These are phyloP conservation scores for Inonotus hispidus DNA, from an alignment of 1,284 basidiomycete species.

Conservation along the genomic window DNA sequence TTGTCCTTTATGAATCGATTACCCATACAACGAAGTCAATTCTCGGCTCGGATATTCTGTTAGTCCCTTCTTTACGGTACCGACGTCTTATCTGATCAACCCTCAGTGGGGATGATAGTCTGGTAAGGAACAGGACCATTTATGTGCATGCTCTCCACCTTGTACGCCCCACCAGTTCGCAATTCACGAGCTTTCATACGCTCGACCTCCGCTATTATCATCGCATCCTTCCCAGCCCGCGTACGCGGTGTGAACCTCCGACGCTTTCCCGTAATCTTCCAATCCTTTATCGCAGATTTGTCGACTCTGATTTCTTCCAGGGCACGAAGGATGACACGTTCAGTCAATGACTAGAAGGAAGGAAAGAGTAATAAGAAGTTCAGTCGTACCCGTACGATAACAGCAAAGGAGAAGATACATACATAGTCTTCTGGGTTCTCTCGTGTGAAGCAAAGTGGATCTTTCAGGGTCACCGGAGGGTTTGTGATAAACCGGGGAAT, in stretches of 20 bases:
- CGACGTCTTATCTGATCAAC: background rate
- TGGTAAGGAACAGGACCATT: slow-evolving; percentile 29
- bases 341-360: slow-evolving; percentile 22
- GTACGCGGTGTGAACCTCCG: slow-evolving; percentile 27
- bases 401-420: background rate
- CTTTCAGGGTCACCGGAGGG: slow-evolving; percentile 33
- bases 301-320: slow-evolving; percentile 27
- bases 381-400: background rate
- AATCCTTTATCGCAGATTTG: slow-evolving; percentile 23
- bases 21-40: background rate
- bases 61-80: too few relatives aligned
- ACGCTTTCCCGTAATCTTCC: slow-evolving; percentile 28
- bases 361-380: background rate
- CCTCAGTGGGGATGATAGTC: slow-evolving; percentile 19
- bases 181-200: slow-evolving; percentile 28
- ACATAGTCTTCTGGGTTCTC: slow-evolving; percentile 29
- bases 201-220: slow-evolving; percentile 28
- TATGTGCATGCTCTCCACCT: slow-evolving; percentile 30
- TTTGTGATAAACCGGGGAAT: slow-evolving; percentile 36
- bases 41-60: background rate
- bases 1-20: too few relatives aligned
- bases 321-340: slow-evolving; percentile 13
- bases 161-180: slow-evolving; percentile 23
- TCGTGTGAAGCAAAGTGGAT: slow-evolving; percentile 34
- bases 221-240: slow-evolving; percentile 28